Evolutionary conservation across 2,329 filamentous ascomycete species (phyloP), one percentile per base, ranked within the genome.

Genomic region (Apiospora hydei): DNA sequence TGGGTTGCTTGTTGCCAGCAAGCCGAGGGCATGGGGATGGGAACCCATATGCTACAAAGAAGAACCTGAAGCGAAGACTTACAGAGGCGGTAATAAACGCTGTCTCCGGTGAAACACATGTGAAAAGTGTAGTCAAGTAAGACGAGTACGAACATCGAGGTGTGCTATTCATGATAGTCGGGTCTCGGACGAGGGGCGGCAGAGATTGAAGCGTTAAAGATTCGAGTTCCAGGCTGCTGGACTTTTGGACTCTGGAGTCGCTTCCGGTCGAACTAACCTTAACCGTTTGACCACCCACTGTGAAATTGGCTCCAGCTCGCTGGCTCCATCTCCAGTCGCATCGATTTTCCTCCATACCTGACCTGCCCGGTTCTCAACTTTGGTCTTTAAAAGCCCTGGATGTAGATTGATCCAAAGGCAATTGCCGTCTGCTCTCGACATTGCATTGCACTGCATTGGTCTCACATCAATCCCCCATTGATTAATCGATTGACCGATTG

Each of bases 341-440:
- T 34, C 53, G 18, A 61, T 61, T 61, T 61, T 61, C 53, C 53
- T 61, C 21, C 30, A 53, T 26, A 61, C n/a, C n/a, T n/a, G n/a
- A n/a, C n/a, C n/a, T n/a, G n/a, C n/a, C n/a, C n/a, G 4, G 18
- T 53, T 10, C 18, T 21, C 18, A 38, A n/a, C n/a, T n/a, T n/a
- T n/a, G n/a, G n/a, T n/a, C n/a, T n/a, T n/a, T n/a, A n/a, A n/a
- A n/a, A n/a, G n/a, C n/a, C n/a, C n/a, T n/a, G n/a, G n/a, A n/a
- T n/a, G n/a, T n/a, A n/a, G n/a, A n/a, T n/a, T n/a, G n/a, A n/a
- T n/a, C n/a, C n/a, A n/a, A n/a, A n/a, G n/a, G n/a, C n/a, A n/a
- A n/a, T n/a, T n/a, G n/a, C n/a, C 30, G 7, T 21, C 26, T 57
- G 11, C 7, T 57, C 16, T 6, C 53, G 26, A 61, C 53, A 61